A percentile compares a stretch with the other conserved stretches of the same genome.
Conservation (phyloP, 2,329 filamentous ascomycete genomes). For the Xylariaceae sp. region DNA sequence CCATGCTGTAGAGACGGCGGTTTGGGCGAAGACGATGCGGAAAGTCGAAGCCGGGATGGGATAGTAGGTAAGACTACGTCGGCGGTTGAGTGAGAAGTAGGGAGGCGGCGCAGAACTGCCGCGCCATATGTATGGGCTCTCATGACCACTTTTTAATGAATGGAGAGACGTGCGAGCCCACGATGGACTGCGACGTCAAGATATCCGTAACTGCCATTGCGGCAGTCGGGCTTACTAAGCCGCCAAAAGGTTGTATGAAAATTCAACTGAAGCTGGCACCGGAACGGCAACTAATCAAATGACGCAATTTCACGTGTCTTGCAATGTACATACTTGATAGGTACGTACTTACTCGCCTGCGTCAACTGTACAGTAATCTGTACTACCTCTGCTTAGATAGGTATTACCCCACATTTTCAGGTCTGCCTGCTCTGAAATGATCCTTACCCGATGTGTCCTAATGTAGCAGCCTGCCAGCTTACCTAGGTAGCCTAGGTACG, state of each 20-base stretch:
- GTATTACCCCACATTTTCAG: background rate
- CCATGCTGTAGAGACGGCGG: constrained; percentile 13
- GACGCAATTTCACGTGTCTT: constrained; percentile 18
- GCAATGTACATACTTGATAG: background rate
- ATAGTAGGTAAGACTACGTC: constrained; percentile 5
- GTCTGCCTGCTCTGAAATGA: no score
- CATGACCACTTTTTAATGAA: constrained; percentile 22
- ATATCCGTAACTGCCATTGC: constrained; percentile 21
- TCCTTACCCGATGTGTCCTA: no score
- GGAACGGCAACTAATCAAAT: constrained; percentile 7
- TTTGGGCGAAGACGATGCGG: background rate
- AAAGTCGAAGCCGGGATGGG: constrained; percentile 12
- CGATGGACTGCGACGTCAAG: constrained; percentile 10
- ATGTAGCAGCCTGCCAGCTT: no score
- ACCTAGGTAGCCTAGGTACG: no score
- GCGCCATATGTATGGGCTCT: constrained; percentile 25
- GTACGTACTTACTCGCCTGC: background rate
- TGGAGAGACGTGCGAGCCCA: constrained; percentile 5
- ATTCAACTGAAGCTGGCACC: background rate
- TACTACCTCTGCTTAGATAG: background rate
- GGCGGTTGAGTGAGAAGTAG: constrained; percentile 16
- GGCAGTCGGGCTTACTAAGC: constrained; percentile 26
- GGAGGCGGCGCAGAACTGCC: constrained; percentile 30
- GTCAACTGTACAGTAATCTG: background rate
- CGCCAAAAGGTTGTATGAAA: constrained; percentile 6